Conservation (phyloP, 208 protist species). For the Trypanosoma avium region DNA sequence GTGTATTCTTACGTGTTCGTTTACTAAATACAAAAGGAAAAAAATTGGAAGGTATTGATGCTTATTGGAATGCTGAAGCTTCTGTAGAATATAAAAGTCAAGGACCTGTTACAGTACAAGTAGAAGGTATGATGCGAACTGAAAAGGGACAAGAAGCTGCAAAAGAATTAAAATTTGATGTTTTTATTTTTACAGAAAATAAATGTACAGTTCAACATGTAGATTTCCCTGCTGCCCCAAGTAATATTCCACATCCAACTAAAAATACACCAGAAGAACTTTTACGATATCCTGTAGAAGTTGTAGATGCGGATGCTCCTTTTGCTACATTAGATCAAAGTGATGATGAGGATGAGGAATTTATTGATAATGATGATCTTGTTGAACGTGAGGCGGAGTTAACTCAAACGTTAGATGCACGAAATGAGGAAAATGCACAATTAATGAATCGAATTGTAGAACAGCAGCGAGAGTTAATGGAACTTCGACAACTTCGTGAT, state of each 20-base stretch:
- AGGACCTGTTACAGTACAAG: slow-evolving; percentile 53
- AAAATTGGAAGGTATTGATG: slow-evolving; percentile 73
- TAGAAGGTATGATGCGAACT: slow-evolving; percentile 76
- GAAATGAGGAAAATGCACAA: slow-evolving; percentile 54
- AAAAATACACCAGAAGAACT: slow-evolving; percentile 61
- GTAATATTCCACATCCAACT: slow-evolving; percentile 64
- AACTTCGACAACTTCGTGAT: slow-evolving; percentile 21
- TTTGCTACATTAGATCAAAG: slow-evolving; percentile 20
- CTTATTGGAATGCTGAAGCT: slow-evolving; percentile 85
- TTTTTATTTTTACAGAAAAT: slow-evolving; percentile 79
- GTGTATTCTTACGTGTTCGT: slow-evolving; percentile 64
- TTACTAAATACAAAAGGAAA: slow-evolving; percentile 57
- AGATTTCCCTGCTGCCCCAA: slow-evolving; percentile 70
- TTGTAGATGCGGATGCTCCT: slow-evolving; percentile 50
- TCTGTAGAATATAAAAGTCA: slow-evolving; percentile 65
- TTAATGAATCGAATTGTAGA: slow-evolving; percentile 48
- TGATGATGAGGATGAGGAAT: slow-evolving; percentile 47
- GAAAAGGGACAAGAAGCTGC: slow-evolving; percentile 58
- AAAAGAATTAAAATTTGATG: slow-evolving; percentile 64
- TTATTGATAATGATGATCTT: slow-evolving; percentile 16
- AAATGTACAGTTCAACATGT: slow-evolving; percentile 62
- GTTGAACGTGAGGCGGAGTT: slow-evolving; percentile 44
- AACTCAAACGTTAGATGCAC: slow-evolving; percentile 42
- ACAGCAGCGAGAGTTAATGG: slow-evolving; percentile 51
- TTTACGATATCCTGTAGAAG: slow-evolving; percentile 57